Evolutionary conservation across 2,329 filamentous ascomycete genomes (phyloP).

Genomic region (Pseudonectria foliicola): DNA sequence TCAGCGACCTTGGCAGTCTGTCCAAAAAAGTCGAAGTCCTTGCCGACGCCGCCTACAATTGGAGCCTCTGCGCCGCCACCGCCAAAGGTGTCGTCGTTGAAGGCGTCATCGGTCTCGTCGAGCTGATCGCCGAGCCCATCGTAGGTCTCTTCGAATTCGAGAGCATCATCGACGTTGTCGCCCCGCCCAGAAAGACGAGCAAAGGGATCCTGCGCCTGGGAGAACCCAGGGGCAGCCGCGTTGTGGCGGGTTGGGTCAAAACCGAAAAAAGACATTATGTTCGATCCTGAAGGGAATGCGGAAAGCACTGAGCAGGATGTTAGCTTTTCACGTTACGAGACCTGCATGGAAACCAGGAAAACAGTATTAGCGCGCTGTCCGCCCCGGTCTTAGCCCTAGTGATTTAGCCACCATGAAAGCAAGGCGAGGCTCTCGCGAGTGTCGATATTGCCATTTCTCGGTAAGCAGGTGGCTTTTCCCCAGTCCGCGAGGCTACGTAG

Average conservation of each 20-base stretch:
- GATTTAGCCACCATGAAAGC: too few relatives aligned
- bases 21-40: conserved; percentile 96
- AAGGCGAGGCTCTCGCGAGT: too few relatives aligned
- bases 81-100: conserved; percentile 95
- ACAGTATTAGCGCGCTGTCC: not conserved
- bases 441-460: too few relatives aligned
- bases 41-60: conserved; percentile 55
- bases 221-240: conserved; percentile 68
- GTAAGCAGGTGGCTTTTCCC: too few relatives aligned
- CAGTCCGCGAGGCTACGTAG: too few relatives aligned
- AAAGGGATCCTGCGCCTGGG: conserved; percentile 78
- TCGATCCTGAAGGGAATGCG: conserved; percentile 12
- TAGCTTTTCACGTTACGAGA: conserved; percentile 9
- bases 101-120: conserved; percentile 83
- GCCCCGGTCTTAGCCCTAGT: too few relatives aligned
- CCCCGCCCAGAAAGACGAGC: conserved; percentile 65
- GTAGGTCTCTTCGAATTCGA: conserved; percentile 94
- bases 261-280: conserved; percentile 83
- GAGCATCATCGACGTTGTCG: conserved; percentile 50
- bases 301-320: conserved; percentile 17
- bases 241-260: conserved; percentile 70
- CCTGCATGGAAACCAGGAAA: not conserved
- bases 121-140: conserved; percentile 88
- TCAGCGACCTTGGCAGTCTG: conserved; percentile 80
- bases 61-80: conserved; percentile 28